Evolutionary conservation across 805 yeast genomes (phyloP).

Genomic region (Sugiyamaella floridensis): DNA sequence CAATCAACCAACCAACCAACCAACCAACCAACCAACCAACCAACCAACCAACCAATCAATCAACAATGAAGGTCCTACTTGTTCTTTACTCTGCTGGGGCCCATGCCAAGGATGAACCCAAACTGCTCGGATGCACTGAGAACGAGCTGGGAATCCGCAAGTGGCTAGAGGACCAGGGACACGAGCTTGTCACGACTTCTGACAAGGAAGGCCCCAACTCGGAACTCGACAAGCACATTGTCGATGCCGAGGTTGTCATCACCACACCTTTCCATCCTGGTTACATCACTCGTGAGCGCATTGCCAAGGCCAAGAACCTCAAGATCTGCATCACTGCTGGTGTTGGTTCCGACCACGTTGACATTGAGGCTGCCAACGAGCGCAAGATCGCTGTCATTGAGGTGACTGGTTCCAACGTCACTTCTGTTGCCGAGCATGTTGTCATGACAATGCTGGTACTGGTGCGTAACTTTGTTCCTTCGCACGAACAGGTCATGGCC

Average conservation of each 20-base stretch:
- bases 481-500: conserved; percentile 57
- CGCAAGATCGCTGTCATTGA: conserved; percentile 64
- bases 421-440: conserved; percentile 82
- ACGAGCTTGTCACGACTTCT: conserved; percentile 56
- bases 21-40: not conserved
- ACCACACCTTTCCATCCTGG: conserved; percentile 83
- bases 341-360: conserved; percentile 79
- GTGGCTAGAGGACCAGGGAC: conserved; percentile 61
- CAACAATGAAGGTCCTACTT: conserved; percentile 39
- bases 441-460: conserved; percentile 64
- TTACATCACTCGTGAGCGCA: conserved; percentile 59
- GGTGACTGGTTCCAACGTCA: conserved; percentile 77
- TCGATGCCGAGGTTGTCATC: conserved; percentile 68
- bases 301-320: conserved; percentile 59
- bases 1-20: not conserved
- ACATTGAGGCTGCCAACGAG: conserved; percentile 60
- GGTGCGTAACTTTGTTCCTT: conserved; percentile 72
- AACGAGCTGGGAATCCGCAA: conserved; percentile 66
- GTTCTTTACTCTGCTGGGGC: conserved; percentile 53
- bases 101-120: conserved; percentile 54
- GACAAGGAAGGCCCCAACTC: conserved; percentile 61
- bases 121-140: conserved; percentile 63
- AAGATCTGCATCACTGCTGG: conserved; percentile 73
- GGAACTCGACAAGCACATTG: conserved; percentile 55
- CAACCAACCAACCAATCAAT: not conserved